Percentiles rank a stretch among this genome's conserved stretches.
Conservation (phyloP, 176 grass and related monocot genomes). For the Coix lacrymajobi region DNA sequence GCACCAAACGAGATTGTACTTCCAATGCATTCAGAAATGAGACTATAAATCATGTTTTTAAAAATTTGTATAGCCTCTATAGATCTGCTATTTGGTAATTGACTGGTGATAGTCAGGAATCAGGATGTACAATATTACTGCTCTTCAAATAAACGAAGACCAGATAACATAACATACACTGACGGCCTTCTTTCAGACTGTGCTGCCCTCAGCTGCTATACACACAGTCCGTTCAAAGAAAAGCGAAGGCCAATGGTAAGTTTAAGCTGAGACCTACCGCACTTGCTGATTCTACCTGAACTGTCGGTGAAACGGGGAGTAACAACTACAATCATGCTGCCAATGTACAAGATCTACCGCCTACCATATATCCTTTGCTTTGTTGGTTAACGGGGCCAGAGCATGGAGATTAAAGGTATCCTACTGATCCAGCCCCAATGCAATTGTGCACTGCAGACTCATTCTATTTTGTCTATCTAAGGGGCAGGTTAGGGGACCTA, state of each 20-base stretch:
- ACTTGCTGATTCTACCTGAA: conserved; percentile 27
- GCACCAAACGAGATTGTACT: neutral
- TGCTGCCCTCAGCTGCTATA: conserved; percentile 18
- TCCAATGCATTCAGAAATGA: neutral
- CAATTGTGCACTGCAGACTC: neutral
- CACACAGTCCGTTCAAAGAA: conserved; percentile 12
- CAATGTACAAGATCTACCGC: conserved; percentile 44
- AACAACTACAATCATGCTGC: conserved; percentile 19
- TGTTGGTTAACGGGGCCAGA: neutral
- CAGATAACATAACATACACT: neutral
- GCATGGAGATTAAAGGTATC: neutral
- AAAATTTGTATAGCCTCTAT: neutral
- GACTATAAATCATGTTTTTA: no score
- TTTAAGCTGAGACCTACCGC: neutral
- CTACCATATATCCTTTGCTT: conserved; percentile 32
- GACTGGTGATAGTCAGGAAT: neutral
- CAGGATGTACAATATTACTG: conserved; percentile 27
- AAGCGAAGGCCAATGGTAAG: neutral
- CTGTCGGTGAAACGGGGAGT: neutral
- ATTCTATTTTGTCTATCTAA: conserved; percentile 25
- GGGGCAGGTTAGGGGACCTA: neutral
- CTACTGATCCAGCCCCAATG: conserved; percentile 6
- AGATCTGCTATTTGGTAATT: conserved; percentile 9
- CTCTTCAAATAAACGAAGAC: neutral
- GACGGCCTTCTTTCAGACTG: conserved; percentile 5